These are phyloP conservation scores for Bisporella sp. DNA, from an alignment of 2,329 filamentous ascomycete species.

Conservation along the genomic window DNA sequence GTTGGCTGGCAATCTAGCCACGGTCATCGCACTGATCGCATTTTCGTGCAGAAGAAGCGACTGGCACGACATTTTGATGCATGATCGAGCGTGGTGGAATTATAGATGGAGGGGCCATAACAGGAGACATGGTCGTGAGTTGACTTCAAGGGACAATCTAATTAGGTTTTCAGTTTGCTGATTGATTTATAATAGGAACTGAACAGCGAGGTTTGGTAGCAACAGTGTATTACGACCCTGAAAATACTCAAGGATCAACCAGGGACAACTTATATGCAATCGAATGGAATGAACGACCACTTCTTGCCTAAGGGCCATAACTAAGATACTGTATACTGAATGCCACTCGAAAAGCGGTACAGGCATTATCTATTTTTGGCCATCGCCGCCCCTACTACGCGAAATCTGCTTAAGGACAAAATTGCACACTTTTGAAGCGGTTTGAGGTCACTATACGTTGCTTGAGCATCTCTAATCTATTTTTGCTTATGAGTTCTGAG, in stretches of 20 bases:
- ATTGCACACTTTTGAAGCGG: no score
- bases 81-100: slow-evolving; percentile 11
- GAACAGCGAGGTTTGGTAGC: slow-evolving; percentile 17
- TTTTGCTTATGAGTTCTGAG: no score
- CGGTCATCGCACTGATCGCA: slow-evolving; percentile 19
- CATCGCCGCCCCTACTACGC: no score
- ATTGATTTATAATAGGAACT: slow-evolving; percentile 6
- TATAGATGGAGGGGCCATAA: slow-evolving; percentile 11
- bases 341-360: no score
- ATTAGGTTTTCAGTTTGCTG: background rate
- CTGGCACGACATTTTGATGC: slow-evolving; percentile 9
- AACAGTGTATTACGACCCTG: slow-evolving; percentile 20
- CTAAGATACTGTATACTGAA: no score
- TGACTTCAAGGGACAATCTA: background rate
- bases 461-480: no score
- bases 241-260: slow-evolving; percentile 18
- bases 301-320: background rate
- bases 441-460: no score
- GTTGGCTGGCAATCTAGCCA: slow-evolving; percentile 16
- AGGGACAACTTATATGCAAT: slow-evolving; percentile 6
- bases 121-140: slow-evolving; percentile 14
- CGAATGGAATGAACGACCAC: slow-evolving; percentile 7
- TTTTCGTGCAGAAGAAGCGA: slow-evolving; percentile 13
- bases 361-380: no score
- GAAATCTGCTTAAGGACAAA: no score